A percentile compares a stretch with the other conserved stretches of the same genome.
phyloP scores from a whole-genome alignment of 306 rosid genomes.

The Cicer arietinum region DNA sequence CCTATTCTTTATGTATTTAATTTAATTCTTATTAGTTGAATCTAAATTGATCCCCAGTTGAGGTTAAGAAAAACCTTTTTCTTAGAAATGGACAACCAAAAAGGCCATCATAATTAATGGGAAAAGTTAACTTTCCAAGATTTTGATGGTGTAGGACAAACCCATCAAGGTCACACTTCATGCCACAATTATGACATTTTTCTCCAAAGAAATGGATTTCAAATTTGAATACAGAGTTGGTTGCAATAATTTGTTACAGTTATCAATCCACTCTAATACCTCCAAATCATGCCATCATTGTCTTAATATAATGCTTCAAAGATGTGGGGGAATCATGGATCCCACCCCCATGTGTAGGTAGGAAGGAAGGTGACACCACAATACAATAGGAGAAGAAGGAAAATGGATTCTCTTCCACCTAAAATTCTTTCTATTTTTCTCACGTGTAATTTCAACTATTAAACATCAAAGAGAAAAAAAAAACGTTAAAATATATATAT shows the following conservation, averaged over 20 bases:
- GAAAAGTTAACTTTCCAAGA: conserved; percentile 15
- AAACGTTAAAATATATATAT: too few species aligned
- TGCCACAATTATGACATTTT: conserved; percentile 34
- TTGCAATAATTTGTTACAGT: conserved; percentile 34
- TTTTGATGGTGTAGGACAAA: conserved; percentile 41
- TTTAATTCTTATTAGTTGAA: too few species aligned
- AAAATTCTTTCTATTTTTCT: too few species aligned
- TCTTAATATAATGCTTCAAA: conserved; percentile 43
- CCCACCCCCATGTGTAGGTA: conserved; percentile 51
- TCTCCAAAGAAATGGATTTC: conserved; percentile 32
- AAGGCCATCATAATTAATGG: conserved; percentile 38
- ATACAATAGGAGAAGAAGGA: neutral
- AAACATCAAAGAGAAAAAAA: too few species aligned
- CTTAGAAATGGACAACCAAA: conserved; percentile 38
- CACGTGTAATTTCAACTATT: too few species aligned
- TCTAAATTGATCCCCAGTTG: too few species aligned
- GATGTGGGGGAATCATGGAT: conserved; percentile 39
- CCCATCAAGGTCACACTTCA: conserved; percentile 40
- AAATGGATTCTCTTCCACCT: too few species aligned
- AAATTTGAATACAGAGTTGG: conserved; percentile 20
- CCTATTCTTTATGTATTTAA: too few species aligned
- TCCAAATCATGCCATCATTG: conserved; percentile 44
- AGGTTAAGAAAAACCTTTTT: neutral
- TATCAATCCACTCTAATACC: conserved; percentile 45
- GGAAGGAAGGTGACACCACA: conserved; percentile 28